phyloP scores from a whole-genome alignment of 768 basidiomycete species.

The button mushroom (Agaricus bisporus) region DNA sequence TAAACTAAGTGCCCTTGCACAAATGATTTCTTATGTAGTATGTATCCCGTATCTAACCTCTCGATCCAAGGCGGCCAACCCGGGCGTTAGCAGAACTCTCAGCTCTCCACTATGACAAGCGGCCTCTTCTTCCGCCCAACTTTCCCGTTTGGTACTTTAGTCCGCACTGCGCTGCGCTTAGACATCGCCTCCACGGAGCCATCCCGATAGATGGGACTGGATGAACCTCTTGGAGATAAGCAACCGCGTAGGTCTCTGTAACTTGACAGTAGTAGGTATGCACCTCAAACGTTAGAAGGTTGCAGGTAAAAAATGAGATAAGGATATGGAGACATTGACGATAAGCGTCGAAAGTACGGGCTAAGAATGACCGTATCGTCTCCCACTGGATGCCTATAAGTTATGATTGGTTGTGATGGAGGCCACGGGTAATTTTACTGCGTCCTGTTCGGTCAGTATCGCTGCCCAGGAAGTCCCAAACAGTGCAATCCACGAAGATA shows the following conservation, averaged over 20 bases:
- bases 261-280: slow-evolving; percentile 36
- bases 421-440: slow-evolving; percentile 30
- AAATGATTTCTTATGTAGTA: neutral
- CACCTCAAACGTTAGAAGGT: slow-evolving; percentile 26
- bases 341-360: too few species aligned
- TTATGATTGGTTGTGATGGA: slow-evolving; percentile 7
- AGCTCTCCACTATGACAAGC: slow-evolving; percentile 21
- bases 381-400: neutral
- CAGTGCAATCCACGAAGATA: slow-evolving; percentile 25
- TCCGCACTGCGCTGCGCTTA: slow-evolving; percentile 4
- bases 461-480: neutral
- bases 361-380: too few species aligned
- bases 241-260: slow-evolving; percentile 31
- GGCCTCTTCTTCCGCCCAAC: slow-evolving; percentile 2
- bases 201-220: slow-evolving; percentile 9
- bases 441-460: neutral
- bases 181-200: slow-evolving; percentile 10
- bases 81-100: slow-evolving; percentile 19
- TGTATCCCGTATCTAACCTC: neutral
- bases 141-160: neutral
- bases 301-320: slow-evolving; percentile 33
- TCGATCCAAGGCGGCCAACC: slow-evolving; percentile 20
- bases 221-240: slow-evolving; percentile 18
- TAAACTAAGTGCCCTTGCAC: slow-evolving; percentile 44
- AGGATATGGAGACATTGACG: slow-evolving; percentile 19